Percentiles rank a stretch among this genome's conserved stretches.
Conservation (phyloP, 371 early-diverging fungal genomes). For the Mortierella sp. region DNA sequence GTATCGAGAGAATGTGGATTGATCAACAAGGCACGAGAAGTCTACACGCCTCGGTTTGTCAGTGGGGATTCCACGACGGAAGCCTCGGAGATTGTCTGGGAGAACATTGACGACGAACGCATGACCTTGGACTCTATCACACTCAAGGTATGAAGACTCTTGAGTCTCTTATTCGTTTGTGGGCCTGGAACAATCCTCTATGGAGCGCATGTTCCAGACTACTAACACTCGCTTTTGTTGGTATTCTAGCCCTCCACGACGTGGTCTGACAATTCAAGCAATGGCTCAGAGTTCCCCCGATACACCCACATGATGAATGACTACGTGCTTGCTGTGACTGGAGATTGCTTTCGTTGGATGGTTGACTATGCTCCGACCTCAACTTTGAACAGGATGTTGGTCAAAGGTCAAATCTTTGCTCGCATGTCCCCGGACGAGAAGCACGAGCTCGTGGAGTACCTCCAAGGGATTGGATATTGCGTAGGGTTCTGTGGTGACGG, state of each 20-base stretch:
- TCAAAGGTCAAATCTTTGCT: conserved; percentile 94
- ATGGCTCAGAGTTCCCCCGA: conserved; percentile 35
- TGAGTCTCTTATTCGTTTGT: background rate
- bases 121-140: conserved; percentile 69
- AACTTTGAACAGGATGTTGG: conserved; percentile 81
- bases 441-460: conserved; percentile 87
- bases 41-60: conserved; percentile 67
- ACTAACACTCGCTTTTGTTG: background rate
- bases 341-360: conserved; percentile 95
- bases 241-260: conserved; percentile 10
- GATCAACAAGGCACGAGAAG: conserved; percentile 67
- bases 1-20: conserved; percentile 94
- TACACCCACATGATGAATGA: conserved; percentile 46
- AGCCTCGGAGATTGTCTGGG: conserved; percentile 74
- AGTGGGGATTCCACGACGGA: conserved; percentile 66
- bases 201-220: too few relatives aligned
- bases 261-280: conserved; percentile 30
- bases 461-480: conserved; percentile 90
- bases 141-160: conserved; percentile 46
- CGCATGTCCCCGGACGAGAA: conserved; percentile 99
- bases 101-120: conserved; percentile 69
- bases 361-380: conserved; percentile 80
- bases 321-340: conserved; percentile 90
- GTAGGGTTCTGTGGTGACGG: conserved; percentile 99
- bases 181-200: background rate